Evolutionary conservation across 2,329 filamentous ascomycete genomes (phyloP).

Genomic region (Cytospora paraplurivora): DNA sequence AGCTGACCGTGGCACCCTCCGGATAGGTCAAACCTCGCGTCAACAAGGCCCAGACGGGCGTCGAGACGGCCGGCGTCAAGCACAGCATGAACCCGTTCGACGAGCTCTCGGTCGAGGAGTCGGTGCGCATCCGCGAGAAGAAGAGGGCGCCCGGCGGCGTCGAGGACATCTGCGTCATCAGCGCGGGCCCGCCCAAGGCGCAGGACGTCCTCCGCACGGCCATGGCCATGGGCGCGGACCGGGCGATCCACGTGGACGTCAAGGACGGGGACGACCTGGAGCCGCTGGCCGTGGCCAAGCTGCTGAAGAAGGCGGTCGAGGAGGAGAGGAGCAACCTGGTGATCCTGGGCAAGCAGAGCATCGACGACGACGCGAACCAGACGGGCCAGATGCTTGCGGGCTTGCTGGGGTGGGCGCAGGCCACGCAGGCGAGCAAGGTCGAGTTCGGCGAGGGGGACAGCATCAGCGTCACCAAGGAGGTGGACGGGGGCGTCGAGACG

Average conservation of each 20-base stretch:
- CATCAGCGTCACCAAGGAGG: slow-evolving; percentile 83
- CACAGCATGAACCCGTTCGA: slow-evolving; percentile 99
- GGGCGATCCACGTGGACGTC: slow-evolving; percentile 82
- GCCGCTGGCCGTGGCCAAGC: slow-evolving; percentile 88
- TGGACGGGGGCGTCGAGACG: slow-evolving; percentile 94
- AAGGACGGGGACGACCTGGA: slow-evolving; percentile 77
- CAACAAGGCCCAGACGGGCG: slow-evolving; percentile 76
- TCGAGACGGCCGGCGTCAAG: slow-evolving; percentile 92
- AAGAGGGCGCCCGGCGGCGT: slow-evolving; percentile 72
- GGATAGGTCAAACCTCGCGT: slow-evolving; percentile 67
- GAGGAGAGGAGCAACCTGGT: slow-evolving; percentile 89
- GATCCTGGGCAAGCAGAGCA: slow-evolving; percentile 94
- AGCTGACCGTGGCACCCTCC: slow-evolving; percentile 19
- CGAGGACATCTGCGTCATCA: slow-evolving; percentile 88
- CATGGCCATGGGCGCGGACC: slow-evolving; percentile 98
- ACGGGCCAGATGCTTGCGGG: slow-evolving; percentile 98
- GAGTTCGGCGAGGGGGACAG: slow-evolving; percentile 70
- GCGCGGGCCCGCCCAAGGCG: slow-evolving; percentile 84
- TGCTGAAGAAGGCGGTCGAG: slow-evolving; percentile 77
- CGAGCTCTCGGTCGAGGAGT: slow-evolving; percentile 96
- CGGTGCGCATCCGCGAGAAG: slow-evolving; percentile 90
- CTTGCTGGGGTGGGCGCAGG: slow-evolving; percentile 88
- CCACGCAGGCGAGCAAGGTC: slow-evolving; percentile 87
- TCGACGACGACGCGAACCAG: slow-evolving; percentile 94
- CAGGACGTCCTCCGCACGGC: slow-evolving; percentile 89